Evolutionary conservation across 441 rosid species (phyloP).

Genomic region (Gossypium trilobum): DNA sequence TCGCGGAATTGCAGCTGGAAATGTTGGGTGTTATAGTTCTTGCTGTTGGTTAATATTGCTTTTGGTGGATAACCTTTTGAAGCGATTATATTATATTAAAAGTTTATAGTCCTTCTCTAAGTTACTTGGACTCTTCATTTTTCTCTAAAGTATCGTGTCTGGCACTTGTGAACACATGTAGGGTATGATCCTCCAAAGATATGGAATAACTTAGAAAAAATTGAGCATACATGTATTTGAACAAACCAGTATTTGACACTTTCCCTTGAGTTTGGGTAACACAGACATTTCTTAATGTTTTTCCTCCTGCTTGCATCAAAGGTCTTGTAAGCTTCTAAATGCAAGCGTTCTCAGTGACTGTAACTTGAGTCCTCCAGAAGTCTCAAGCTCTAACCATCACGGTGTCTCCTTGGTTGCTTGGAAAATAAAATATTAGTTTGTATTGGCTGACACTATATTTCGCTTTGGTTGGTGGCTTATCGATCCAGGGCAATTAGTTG

Average conservation of each 20-base stretch:
- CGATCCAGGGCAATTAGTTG: not conserved
- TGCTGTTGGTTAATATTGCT: not conserved
- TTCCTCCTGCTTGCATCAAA: not conserved
- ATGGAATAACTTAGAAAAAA: not conserved
- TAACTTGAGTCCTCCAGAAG: not conserved
- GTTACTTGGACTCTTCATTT: not conserved
- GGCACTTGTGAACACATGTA: not conserved
- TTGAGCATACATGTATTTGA: not conserved
- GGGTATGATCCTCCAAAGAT: not conserved
- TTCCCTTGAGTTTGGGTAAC: not conserved
- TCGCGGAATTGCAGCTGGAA: not conserved
- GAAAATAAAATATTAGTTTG: constrained; percentile 4
- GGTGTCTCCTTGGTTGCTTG: not conserved
- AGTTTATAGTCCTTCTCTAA: not conserved
- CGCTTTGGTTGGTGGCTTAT: not conserved
- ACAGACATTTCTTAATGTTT: not conserved
- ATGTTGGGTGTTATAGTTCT: not conserved
- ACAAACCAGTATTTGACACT: not conserved
- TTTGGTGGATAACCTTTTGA: not conserved
- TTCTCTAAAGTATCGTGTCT: not conserved
- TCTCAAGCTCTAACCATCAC: not conserved
- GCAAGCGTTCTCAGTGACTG: not conserved
- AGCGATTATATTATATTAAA: not conserved
- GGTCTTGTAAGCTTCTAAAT: not conserved
- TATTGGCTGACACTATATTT: not conserved